Conservation (phyloP, 2,329 filamentous ascomycete species). For the Penicillium frequentans region DNA sequence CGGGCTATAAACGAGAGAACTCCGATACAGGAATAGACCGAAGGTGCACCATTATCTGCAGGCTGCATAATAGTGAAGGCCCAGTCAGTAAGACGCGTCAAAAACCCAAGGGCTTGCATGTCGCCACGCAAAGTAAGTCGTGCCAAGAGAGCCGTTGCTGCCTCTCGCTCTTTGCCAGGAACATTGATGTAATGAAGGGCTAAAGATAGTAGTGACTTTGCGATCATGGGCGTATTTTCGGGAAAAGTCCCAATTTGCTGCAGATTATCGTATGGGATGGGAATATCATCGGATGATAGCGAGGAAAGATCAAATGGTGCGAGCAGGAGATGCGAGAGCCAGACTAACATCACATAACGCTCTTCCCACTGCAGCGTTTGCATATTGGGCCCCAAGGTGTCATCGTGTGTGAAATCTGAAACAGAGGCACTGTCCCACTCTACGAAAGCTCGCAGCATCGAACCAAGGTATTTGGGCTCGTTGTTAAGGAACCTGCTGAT, state of each 20-base stretch:
- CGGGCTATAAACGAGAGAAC: slow-evolving; percentile 77
- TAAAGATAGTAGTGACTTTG: slow-evolving; percentile 68
- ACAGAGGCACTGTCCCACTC: slow-evolving; percentile 43
- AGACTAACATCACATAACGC: slow-evolving; percentile 80
- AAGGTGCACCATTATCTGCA: slow-evolving; percentile 40
- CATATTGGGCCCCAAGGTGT: slow-evolving; percentile 18
- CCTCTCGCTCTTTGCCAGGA: slow-evolving; percentile 84
- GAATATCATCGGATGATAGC: slow-evolving; percentile 62
- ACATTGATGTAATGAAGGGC: slow-evolving; percentile 70
- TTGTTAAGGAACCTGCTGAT: slow-evolving; percentile 88
- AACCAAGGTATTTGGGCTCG: slow-evolving; percentile 81
- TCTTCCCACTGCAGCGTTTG: slow-evolving; percentile 75
- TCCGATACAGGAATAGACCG: slow-evolving; percentile 76
- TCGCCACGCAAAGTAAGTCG: slow-evolving; percentile 80
- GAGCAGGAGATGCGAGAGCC: slow-evolving; percentile 79
- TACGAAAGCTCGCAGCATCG: slow-evolving; percentile 74
- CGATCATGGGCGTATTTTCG: slow-evolving; percentile 64
- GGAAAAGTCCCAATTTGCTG: slow-evolving; percentile 49
- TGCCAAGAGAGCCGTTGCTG: slow-evolving; percentile 79
- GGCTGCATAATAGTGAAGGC: slow-evolving; percentile 62
- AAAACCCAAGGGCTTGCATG: slow-evolving; percentile 76
- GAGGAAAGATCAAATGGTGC: slow-evolving; percentile 88
- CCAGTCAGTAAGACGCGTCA: slow-evolving; percentile 70
- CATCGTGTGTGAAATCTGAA: slow-evolving; percentile 12
- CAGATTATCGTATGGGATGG: slow-evolving; percentile 36